A percentile compares a stretch with the other conserved stretches of the same genome.
phyloP scores from a whole-genome alignment of 2,329 filamentous ascomycete genomes.

The Fusarium pilosicola region DNA sequence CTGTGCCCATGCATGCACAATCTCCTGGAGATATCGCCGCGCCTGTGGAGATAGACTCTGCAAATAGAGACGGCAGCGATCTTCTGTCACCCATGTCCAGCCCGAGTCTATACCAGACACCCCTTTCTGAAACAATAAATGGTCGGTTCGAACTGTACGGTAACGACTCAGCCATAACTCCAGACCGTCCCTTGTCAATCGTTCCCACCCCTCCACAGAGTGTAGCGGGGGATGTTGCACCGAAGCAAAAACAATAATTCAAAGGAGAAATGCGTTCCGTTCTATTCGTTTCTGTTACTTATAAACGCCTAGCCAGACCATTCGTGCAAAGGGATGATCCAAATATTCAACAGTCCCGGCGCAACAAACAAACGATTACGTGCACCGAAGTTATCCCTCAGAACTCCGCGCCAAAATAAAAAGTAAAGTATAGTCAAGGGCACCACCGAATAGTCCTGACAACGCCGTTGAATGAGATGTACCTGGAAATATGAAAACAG shows the following conservation, averaged over 20 bases:
- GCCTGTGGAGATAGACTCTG: constrained; percentile 65
- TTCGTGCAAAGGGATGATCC: constrained; percentile 38
- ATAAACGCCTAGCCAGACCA: constrained; percentile 45
- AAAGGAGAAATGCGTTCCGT: constrained; percentile 11
- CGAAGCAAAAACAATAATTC: constrained; percentile 14
- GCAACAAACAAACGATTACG: constrained; percentile 34
- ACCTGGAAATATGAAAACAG: background rate
- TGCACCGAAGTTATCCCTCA: constrained; percentile 30
- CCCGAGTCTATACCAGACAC: constrained; percentile 34
- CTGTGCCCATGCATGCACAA: constrained; percentile 57
- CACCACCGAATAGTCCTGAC: constrained; percentile 21
- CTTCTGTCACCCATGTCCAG: constrained; percentile 34
- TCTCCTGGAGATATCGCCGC: constrained; percentile 60
- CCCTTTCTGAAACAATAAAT: constrained; percentile 43
- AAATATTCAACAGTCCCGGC: constrained; percentile 34
- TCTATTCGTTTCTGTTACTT: constrained; percentile 39
- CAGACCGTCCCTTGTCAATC: constrained; percentile 35
- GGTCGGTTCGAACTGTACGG: constrained; percentile 59
- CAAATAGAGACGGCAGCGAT: constrained; percentile 21
- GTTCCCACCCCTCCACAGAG: constrained; percentile 41
- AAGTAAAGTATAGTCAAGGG: constrained; percentile 12
- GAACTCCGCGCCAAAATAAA: constrained; percentile 41
- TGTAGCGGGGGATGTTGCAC: constrained; percentile 13
- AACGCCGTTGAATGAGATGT: constrained; percentile 26
- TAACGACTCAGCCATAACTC: constrained; percentile 39